phyloP scores from a whole-genome alignment of 768 basidiomycete genomes.

The Lanmaoa rubissima region DNA sequence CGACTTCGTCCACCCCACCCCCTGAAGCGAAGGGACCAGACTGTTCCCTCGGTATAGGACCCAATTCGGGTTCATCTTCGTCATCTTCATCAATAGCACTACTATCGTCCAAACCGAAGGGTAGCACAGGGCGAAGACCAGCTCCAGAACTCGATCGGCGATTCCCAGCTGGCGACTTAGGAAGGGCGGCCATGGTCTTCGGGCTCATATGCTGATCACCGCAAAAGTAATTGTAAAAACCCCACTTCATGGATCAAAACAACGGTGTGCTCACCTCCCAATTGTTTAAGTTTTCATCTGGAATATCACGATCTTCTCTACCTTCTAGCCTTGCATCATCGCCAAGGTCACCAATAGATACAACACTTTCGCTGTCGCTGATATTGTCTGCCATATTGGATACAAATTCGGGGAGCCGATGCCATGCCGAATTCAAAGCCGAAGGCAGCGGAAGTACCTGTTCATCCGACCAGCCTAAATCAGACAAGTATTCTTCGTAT shows the following conservation, averaged over 20 bases:
- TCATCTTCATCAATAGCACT: conserved; percentile 71
- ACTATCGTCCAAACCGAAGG: conserved; percentile 73
- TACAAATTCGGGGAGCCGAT: conserved; percentile 75
- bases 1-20: conserved; percentile 86
- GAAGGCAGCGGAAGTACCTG: conserved; percentile 39
- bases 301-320: conserved; percentile 58
- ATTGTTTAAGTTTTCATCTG: conserved; percentile 85
- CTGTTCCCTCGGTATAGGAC: conserved; percentile 73
- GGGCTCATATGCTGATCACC: conserved; percentile 85
- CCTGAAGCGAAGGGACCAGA: conserved; percentile 73
- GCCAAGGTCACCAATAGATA: conserved; percentile 83
- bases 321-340: conserved; percentile 71
- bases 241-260: not conserved
- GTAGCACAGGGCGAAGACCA: conserved; percentile 78
- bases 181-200: conserved; percentile 89
- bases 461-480: conserved; percentile 72
- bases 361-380: conserved; percentile 93
- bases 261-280: conserved; percentile 75
- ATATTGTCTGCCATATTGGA: conserved; percentile 83
- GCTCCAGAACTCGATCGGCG: conserved; percentile 83
- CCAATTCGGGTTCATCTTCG: conserved; percentile 70
- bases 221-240: not conserved
- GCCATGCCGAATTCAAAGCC: conserved; percentile 65
- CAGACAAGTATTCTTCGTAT: conserved; percentile 94
- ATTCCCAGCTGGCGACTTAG: conserved; percentile 83